Conservation (phyloP, 148 eudicot species). For the Gaultheria prostrata region DNA sequence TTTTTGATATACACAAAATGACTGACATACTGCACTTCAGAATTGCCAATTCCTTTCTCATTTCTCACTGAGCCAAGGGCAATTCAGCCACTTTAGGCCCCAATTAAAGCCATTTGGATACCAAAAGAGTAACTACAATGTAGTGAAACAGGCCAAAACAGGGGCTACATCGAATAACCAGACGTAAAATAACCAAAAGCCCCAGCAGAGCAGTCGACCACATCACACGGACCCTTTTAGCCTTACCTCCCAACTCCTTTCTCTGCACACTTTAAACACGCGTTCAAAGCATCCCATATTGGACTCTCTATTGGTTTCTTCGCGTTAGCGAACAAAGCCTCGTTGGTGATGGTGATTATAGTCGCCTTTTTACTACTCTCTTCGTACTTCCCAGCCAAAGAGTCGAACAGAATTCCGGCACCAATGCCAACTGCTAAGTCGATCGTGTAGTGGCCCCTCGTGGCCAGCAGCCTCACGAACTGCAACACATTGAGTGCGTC, state of each 20-base stretch:
- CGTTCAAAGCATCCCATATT: conserved; percentile 9
- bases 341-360: not conserved
- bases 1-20: not conserved
- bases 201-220: not conserved
- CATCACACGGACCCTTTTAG: not conserved
- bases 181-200: not conserved
- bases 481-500: conserved; percentile 70
- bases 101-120: not conserved
- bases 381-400: conserved; percentile 69
- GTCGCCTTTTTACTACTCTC: conserved; percentile 38
- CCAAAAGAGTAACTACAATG: not conserved
- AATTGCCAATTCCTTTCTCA: not conserved
- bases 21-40: not conserved
- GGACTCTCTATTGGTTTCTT: conserved; percentile 4
- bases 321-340: not conserved
- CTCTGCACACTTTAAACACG: not conserved
- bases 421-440: conserved; percentile 92
- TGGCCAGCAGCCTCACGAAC: conserved; percentile 64
- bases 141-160: not conserved
- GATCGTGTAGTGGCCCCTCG: conserved; percentile 96
- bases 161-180: not conserved
- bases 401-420: conserved; percentile 85
- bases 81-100: conserved; percentile 1
- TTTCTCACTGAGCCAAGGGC: not conserved
- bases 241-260: conserved; percentile 2